Percentiles rank a stretch among this genome's conserved stretches.
Conservation (phyloP, 2,329 filamentous ascomycete species). For the Phialocephala sp. region DNA sequence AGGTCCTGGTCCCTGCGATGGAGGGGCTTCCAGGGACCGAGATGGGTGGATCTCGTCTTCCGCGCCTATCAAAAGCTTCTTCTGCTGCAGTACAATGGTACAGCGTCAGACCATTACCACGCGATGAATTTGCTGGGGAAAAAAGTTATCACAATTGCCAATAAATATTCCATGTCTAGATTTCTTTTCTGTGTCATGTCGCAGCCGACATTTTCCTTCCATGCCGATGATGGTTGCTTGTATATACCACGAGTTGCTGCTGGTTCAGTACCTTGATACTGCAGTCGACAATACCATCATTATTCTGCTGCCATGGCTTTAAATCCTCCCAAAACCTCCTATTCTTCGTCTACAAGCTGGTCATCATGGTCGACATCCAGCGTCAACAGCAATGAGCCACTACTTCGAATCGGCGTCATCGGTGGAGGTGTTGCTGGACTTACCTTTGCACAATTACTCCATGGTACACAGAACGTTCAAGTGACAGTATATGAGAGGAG, state of each 20-base stretch:
- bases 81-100: neutral
- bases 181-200: constrained; percentile 7
- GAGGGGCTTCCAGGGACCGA: neutral
- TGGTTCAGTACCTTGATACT: neutral
- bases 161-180: constrained; percentile 5
- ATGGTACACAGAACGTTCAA: constrained; percentile 28
- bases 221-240: neutral
- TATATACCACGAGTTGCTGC: neutral
- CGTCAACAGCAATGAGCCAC: constrained; percentile 7
- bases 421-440: constrained; percentile 39
- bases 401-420: constrained; percentile 35
- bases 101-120: neutral
- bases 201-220: constrained; percentile 2
- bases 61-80: constrained; percentile 3
- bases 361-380: constrained; percentile 22
- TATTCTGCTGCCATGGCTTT: neutral
- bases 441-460: constrained; percentile 37
- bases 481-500: constrained; percentile 37
- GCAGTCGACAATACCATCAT: neutral
- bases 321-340: constrained; percentile 12
- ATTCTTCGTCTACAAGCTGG: constrained; percentile 21
- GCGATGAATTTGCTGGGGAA: constrained; percentile 1
- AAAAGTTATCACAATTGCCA: neutral
- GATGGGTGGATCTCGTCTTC: neutral
- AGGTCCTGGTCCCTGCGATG: neutral